Evolutionary conservation across 148 eudicot genomes (phyloP).

Genomic region (Simmondsia chinensis): DNA sequence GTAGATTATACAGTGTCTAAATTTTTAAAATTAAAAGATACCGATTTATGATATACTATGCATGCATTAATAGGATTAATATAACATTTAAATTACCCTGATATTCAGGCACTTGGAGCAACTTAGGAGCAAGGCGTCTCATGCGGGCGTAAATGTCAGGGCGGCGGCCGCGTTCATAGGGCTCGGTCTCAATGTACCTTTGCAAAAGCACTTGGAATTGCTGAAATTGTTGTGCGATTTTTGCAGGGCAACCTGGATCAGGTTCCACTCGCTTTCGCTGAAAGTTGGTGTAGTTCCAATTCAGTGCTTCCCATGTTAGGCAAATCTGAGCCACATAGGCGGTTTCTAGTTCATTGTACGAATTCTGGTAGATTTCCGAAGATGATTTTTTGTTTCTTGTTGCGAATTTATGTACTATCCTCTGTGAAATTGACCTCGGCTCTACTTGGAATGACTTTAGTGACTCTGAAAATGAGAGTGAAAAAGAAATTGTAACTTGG

Average conservation of each 20-base stretch:
- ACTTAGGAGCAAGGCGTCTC: slow-evolving; percentile 59
- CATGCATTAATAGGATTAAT: too few relatives aligned
- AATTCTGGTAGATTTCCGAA: slow-evolving; percentile 22
- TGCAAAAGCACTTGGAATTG: slow-evolving; percentile 87
- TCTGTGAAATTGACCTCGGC: slow-evolving; percentile 83
- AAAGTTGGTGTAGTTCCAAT: slow-evolving; percentile 76
- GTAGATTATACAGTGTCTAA: too few relatives aligned
- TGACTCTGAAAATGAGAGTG: slow-evolving; percentile 37
- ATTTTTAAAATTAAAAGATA: too few relatives aligned
- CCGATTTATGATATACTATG: too few relatives aligned
- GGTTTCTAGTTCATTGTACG: slow-evolving; percentile 65
- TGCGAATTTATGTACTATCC: slow-evolving; percentile 47
- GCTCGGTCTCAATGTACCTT: slow-evolving; percentile 72
- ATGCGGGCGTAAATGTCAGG: slow-evolving; percentile 78
- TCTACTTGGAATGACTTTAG: slow-evolving; percentile 57
- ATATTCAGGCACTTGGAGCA: slow-evolving; percentile 94
- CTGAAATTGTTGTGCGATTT: slow-evolving; percentile 82
- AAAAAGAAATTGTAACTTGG: neutral
- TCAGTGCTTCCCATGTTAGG: slow-evolving; percentile 85
- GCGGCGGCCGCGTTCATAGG: slow-evolving; percentile 69
- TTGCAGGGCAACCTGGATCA: slow-evolving; percentile 75
- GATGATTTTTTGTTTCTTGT: slow-evolving; percentile 24
- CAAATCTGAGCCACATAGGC: slow-evolving; percentile 84
- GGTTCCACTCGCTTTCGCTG: slow-evolving; percentile 36
- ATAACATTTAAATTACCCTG: slow-evolving; percentile 42